Conservation (phyloP, 1,284 basidiomycete species). For the Entoloma clypeatum region DNA sequence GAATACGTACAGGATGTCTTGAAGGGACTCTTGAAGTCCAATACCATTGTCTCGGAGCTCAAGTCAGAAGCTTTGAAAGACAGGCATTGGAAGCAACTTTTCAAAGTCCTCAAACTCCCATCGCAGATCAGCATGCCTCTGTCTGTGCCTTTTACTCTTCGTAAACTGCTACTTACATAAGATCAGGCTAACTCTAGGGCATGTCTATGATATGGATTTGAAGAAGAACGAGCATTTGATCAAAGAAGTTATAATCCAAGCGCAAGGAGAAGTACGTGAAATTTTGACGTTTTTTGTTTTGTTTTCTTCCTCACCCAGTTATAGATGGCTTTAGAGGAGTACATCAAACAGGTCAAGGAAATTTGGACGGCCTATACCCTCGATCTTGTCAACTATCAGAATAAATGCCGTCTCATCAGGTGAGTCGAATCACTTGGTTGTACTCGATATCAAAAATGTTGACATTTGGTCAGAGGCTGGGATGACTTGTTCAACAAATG, state of each 20-base stretch:
- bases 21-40: constrained; percentile 84
- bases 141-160: constrained; percentile 39
- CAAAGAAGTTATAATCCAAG: constrained; percentile 94
- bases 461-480: constrained; percentile 68
- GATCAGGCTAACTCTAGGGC: constrained; percentile 86
- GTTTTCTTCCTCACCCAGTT: constrained; percentile 7
- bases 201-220: constrained; percentile 96
- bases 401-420: constrained; percentile 95
- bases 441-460: constrained; percentile 6
- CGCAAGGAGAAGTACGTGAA: constrained; percentile 94
- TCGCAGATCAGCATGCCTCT: constrained; percentile 63
- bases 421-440: constrained; percentile 31
- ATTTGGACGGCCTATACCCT: constrained; percentile 95
- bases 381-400: constrained; percentile 98
- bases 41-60: constrained; percentile 85
- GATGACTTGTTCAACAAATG: constrained; percentile 98
- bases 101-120: constrained; percentile 80
- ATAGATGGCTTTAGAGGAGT: constrained; percentile 91
- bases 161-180: constrained; percentile 4
- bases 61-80: constrained; percentile 98
- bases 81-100: constrained; percentile 97
- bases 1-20: constrained; percentile 96
- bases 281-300: constrained; percentile 8
- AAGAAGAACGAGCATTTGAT: constrained; percentile 90
- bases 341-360: constrained; percentile 94